Evolutionary conservation across 345 rosid genomes (phyloP), one percentile per base, ranked within the genome.

Genomic region (Acer campestre): DNA sequence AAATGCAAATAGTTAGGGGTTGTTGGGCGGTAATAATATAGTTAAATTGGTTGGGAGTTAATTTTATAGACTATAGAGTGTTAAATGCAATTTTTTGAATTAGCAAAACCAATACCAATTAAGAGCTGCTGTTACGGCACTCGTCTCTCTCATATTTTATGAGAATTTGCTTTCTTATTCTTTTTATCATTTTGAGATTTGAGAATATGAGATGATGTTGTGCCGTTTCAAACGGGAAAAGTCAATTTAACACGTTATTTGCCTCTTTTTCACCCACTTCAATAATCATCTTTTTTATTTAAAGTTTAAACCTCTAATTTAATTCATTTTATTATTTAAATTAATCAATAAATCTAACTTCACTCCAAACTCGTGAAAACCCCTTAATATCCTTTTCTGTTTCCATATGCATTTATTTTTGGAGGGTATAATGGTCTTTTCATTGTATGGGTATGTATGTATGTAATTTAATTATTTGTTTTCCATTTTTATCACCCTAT

Each of bases 171-270:
- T 35, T 35, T 35, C 38, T 35, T 35, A 4, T 35, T 35, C 6
- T 35, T 35, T 4, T 35, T 35, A 35, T 35, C 6, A 35, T 35
- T 35, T 35, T 35, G 38, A 35, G 38, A 35, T 35, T 35, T 35
- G 38, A 31, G 35, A 2, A 3, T 4, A n/a, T 4, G 46, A 42
- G 46, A 46, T 46, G 14, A 9, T 9, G 46, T 35, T 68, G 62
- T 79, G 85, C 84, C 87, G 87, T 84, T 82, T 82, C 87, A 80
- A 74, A 5, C 56, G 80, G 80, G 74, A 58, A 68, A 63, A 75
- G 80, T 74, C 83, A 67, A 82, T 61, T 12, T 53, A 75, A 66
- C 87, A 69, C 82, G 77, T 76, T 84, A 61, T 22, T 23, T 48
- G 67, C 70, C 4, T 63, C 2, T 40, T 40, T 58, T 76, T 68